These are phyloP conservation scores for Talaromyces trachyspermus DNA, from an alignment of 495 filamentous ascomycete genomes.

Conservation along the genomic window DNA sequence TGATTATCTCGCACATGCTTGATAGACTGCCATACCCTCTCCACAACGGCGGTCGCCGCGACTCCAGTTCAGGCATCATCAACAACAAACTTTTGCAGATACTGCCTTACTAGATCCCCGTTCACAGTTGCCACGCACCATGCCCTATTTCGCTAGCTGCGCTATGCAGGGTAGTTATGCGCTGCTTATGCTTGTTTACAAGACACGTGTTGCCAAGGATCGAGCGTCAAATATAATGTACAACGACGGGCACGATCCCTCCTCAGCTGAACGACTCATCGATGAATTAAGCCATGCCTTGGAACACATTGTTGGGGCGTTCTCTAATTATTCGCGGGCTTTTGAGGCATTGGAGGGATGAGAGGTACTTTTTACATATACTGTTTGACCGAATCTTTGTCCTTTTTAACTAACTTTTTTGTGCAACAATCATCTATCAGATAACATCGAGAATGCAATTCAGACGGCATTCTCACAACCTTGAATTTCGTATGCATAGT, in stretches of 20 bases:
- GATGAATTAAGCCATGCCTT: conserved; percentile 48
- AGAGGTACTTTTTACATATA: conserved; percentile 37
- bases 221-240: conserved; percentile 30
- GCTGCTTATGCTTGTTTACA: conserved; percentile 49
- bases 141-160: conserved; percentile 56
- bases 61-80: conserved; percentile 10
- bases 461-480: conserved; percentile 30
- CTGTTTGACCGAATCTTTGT: background rate
- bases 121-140: conserved; percentile 42
- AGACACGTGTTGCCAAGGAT: conserved; percentile 41
- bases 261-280: conserved; percentile 34
- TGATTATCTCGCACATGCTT: conserved; percentile 46
- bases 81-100: conserved; percentile 16
- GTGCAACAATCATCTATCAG: conserved; percentile 16
- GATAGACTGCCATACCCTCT: conserved; percentile 44
- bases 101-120: conserved; percentile 13
- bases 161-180: conserved; percentile 58
- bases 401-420: background rate
- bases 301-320: conserved; percentile 39
- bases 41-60: background rate
- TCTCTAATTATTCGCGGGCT: conserved; percentile 50
- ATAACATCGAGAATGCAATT: conserved; percentile 41
- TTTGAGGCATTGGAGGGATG: conserved; percentile 57
- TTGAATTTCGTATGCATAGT: too few species aligned
- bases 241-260: conserved; percentile 21